Evolutionary conservation across 768 basidiomycete species (phyloP), one percentile per base, ranked within the genome.

Genomic region (Russula lepida): DNA sequence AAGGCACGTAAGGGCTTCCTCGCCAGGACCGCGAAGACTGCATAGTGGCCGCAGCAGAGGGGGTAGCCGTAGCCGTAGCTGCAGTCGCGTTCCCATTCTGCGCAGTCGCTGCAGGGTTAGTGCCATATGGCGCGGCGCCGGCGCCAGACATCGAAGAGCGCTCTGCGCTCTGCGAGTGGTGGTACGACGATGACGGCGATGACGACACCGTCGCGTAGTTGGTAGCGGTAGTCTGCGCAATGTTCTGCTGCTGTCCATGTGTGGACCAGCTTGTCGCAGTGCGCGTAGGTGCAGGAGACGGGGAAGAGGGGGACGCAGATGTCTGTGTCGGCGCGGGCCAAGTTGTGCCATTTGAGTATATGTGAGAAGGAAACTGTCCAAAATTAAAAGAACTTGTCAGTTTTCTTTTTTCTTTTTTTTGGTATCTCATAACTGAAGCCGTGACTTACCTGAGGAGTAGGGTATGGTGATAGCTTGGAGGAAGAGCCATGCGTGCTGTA

Each of bases 121-220:
- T 3, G 25, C 28, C 35, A 37, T 37, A 37, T 4, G 35, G 27
- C 11, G 57, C 19, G n/a, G 54, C 35, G 41, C 54, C 57, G 39
- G 62, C 39, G 8, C 62, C 49, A 15, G 54, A 55, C 39, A 48
- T 58, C 27, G 54, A 65, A 50, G 51, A 53, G n/a, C 57, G 64
- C 56, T 65, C 64, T 3, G 47, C 58, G 49, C 50, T 59, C 51
- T 57, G 35, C 35, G 35, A 17, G 35, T 17, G 13, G 35, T 37
- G 27, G 30, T 15, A 43, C n/a, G 47, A 65, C 9, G 55, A 35
- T 15, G 55, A 13, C 23, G 41, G n/a, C 13, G 50, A 9, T 50
- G 41, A 4, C 4, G 43, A n/a, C 12, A 50, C 28, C 23, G 48
- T n/a, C 25, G 50, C 35, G 33, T 60, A 58, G 32, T 30, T 32